A percentile compares a stretch with the other conserved stretches of the same genome.
Conservation (phyloP, 1,284 basidiomycete species). For the Naganishia sp. region DNA sequence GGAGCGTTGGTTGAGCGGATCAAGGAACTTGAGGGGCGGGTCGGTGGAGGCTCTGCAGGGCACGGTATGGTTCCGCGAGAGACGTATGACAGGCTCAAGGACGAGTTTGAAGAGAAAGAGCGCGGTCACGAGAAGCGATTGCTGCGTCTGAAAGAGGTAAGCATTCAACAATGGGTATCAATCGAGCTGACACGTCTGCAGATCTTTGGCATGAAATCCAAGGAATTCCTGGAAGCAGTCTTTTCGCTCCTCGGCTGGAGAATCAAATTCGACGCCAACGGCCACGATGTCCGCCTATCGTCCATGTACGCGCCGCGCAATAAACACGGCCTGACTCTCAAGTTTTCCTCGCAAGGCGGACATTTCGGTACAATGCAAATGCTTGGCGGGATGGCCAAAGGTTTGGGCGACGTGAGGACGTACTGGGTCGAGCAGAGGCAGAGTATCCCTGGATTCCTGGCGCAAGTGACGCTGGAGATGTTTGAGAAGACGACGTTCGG, state of each 20-base stretch:
- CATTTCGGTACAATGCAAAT: slow-evolving; percentile 58
- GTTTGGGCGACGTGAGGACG: slow-evolving; percentile 54
- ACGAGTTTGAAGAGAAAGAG: slow-evolving; percentile 54
- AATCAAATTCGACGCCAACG: slow-evolving; percentile 59
- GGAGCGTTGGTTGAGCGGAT: slow-evolving; percentile 54
- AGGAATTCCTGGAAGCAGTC: slow-evolving; percentile 60
- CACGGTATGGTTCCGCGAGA: slow-evolving; percentile 53
- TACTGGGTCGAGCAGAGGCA: slow-evolving; percentile 59
- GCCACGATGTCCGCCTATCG: slow-evolving; percentile 58
- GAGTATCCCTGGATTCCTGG: slow-evolving; percentile 58
- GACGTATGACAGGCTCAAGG: slow-evolving; percentile 53
- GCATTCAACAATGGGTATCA: slow-evolving; percentile 2
- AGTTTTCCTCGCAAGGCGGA: slow-evolving; percentile 54
- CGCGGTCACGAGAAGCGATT: slow-evolving; percentile 58
- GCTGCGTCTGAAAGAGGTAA: slow-evolving; percentile 56
- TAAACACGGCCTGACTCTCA: slow-evolving; percentile 55
- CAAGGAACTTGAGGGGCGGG: slow-evolving; percentile 39
- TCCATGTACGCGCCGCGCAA: slow-evolving; percentile 60
- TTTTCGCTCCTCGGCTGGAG: slow-evolving; percentile 60
- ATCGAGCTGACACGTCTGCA: slow-evolving; percentile 31
- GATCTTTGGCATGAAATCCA: slow-evolving; percentile 57
- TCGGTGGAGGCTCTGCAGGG: slow-evolving; percentile 2
- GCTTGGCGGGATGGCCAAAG: slow-evolving; percentile 52
- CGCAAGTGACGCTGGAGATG: slow-evolving; percentile 57
- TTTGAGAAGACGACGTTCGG: slow-evolving; percentile 54